These are phyloP conservation scores for Suillus weaverae DNA, from an alignment of 768 basidiomycete species.

Conservation along the genomic window DNA sequence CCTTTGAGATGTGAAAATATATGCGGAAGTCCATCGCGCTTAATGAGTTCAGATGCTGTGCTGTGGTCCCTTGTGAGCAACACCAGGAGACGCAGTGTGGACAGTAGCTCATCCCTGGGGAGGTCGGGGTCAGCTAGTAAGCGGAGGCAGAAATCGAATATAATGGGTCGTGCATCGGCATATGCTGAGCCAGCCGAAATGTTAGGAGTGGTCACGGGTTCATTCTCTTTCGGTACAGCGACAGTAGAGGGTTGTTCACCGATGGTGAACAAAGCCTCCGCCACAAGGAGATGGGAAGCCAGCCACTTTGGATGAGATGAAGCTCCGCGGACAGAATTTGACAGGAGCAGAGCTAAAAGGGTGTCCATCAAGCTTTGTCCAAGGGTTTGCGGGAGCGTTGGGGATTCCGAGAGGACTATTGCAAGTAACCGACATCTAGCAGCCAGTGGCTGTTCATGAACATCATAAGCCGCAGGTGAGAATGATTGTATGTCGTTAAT, in stretches of 20 bases:
- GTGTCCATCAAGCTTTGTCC: conserved; percentile 66
- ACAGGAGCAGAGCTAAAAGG: conserved; percentile 64
- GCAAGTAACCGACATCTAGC: conserved; percentile 86
- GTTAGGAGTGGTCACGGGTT: conserved; percentile 51
- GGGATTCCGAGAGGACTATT: conserved; percentile 74
- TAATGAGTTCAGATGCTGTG: conserved; percentile 66
- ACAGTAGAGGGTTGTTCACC: conserved; percentile 71
- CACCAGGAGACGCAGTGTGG: conserved; percentile 80
- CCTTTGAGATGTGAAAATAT: conserved; percentile 70
- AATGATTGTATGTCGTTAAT: conserved; percentile 76
- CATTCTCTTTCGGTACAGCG: conserved; percentile 68
- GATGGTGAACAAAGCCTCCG: conserved; percentile 77
- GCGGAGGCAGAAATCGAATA: conserved; percentile 77
- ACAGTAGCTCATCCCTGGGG: conserved; percentile 79
- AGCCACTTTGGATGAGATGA: conserved; percentile 84
- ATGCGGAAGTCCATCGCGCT: conserved; percentile 57
- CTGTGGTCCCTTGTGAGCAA: conserved; percentile 75
- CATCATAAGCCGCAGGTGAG: conserved; percentile 62
- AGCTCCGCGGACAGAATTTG: conserved; percentile 50
- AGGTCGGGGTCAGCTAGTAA: conserved; percentile 65
- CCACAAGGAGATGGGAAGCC: conserved; percentile 79
- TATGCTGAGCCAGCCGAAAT: conserved; percentile 63
- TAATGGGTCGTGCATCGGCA: conserved; percentile 55
- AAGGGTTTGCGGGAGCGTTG: conserved; percentile 54
- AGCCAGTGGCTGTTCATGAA: conserved; percentile 73